phyloP scores from a whole-genome alignment of 257 asterid species.

The Fraxinus excelsior region DNA sequence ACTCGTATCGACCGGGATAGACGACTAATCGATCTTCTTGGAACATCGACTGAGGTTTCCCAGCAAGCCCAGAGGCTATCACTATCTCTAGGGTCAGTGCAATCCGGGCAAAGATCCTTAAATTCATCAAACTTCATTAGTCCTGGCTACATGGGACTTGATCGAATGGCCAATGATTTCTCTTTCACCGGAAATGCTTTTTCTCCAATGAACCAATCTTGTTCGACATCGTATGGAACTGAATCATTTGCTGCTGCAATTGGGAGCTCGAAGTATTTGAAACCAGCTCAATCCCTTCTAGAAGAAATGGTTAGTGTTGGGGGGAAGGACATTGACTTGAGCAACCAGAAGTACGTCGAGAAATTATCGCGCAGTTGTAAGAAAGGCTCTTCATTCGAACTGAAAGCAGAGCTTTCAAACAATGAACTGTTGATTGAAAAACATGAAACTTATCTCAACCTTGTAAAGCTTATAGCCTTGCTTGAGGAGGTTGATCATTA shows the following conservation, averaged over 20 bases:
- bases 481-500: constrained; percentile 59
- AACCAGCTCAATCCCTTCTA: constrained; percentile 67
- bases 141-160: constrained; percentile 30
- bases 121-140: constrained; percentile 29
- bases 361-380: constrained; percentile 43
- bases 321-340: constrained; percentile 41
- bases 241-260: constrained; percentile 41
- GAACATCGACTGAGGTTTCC: constrained; percentile 45
- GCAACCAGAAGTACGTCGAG: constrained; percentile 45
- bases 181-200: constrained; percentile 27
- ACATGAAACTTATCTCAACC: constrained; percentile 45
- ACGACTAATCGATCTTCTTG: constrained; percentile 71
- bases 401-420: constrained; percentile 51
- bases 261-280: constrained; percentile 64
- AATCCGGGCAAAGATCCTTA: constrained; percentile 35
- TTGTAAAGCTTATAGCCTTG: constrained; percentile 65
- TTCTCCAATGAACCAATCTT: constrained; percentile 30
- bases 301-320: constrained; percentile 70
- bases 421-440: constrained; percentile 47
- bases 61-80: constrained; percentile 65
- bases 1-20: constrained; percentile 40
- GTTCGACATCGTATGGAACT: constrained; percentile 38
- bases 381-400: constrained; percentile 49
- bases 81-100: constrained; percentile 59
- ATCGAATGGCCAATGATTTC: constrained; percentile 23